phyloP scores from a whole-genome alignment of 2,329 filamentous ascomycete species.

The Sporothrix schenckii region DNA sequence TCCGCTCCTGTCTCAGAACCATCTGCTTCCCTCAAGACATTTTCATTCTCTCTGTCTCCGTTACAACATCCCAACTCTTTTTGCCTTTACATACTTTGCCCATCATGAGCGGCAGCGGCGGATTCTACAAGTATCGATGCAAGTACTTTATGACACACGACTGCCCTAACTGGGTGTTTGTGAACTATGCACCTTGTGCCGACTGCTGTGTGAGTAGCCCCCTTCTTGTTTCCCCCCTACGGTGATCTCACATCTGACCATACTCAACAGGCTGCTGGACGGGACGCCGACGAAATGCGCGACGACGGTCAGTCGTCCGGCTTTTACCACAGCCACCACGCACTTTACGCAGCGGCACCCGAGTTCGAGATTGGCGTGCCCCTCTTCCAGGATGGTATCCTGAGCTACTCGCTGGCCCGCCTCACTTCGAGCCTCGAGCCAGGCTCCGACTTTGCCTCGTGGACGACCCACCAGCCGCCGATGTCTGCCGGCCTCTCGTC shows the following conservation, averaged over 20 bases:
- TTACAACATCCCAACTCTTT: background rate
- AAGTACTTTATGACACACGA: conserved; percentile 55
- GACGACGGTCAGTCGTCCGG: background rate
- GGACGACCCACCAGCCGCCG: conserved; percentile 45
- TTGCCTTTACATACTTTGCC: background rate
- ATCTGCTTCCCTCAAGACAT: background rate
- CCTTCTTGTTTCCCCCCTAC: conserved; percentile 15
- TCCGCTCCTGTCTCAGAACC: background rate
- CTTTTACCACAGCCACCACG: background rate
- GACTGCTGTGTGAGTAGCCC: conserved; percentile 49
- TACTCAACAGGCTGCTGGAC: conserved; percentile 51
- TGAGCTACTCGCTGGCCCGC: conserved; percentile 55
- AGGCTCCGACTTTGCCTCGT: conserved; percentile 42
- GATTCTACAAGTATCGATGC: conserved; percentile 55
- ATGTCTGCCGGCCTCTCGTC: background rate
- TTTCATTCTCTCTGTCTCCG: background rate
- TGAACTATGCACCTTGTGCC: conserved; percentile 52
- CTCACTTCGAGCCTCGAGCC: conserved; percentile 46
- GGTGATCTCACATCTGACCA: conserved; percentile 14
- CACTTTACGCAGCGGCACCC: conserved; percentile 4
- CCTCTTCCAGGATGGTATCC: conserved; percentile 46
- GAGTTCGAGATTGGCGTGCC: conserved; percentile 32
- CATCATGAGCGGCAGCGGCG: conserved; percentile 48
- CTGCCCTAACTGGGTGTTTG: conserved; percentile 55
- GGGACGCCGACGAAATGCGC: conserved; percentile 46